Conservation (phyloP, 2,329 filamentous ascomycete species). For the Monilinia fructicola region DNA sequence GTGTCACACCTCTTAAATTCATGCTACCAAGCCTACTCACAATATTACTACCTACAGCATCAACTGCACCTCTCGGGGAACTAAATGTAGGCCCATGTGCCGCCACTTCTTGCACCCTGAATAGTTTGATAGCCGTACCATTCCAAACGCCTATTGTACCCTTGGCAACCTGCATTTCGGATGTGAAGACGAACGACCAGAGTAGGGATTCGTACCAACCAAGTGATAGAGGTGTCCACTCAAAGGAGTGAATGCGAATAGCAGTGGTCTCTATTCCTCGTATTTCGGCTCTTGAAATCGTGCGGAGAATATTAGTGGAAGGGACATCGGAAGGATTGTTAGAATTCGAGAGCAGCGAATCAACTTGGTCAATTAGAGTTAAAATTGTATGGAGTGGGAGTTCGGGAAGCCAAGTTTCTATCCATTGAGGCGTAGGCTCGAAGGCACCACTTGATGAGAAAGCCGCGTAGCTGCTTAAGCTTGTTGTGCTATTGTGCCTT, state of each 20-base stretch:
- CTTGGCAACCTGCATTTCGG: slow-evolving; percentile 83
- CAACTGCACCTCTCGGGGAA: slow-evolving; percentile 84
- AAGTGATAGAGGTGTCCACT: slow-evolving; percentile 86
- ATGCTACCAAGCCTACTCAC: slow-evolving; percentile 84
- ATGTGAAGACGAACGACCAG: slow-evolving; percentile 89
- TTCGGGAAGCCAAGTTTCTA: slow-evolving; percentile 91
- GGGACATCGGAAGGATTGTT: slow-evolving; percentile 47
- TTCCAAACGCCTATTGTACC: slow-evolving; percentile 94
- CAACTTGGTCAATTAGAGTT: slow-evolving; percentile 68
- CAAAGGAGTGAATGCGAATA: slow-evolving; percentile 81
- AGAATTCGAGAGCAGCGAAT: slow-evolving; percentile 54
- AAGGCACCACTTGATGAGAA: slow-evolving; percentile 63
- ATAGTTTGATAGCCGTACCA: slow-evolving; percentile 82
- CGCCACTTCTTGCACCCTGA: slow-evolving; percentile 83
- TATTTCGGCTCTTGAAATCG: slow-evolving; percentile 61
- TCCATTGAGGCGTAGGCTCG: slow-evolving; percentile 78
- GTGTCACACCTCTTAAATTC: slow-evolving; percentile 38
- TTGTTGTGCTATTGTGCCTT: slow-evolving; percentile 84
- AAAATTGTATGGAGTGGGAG: slow-evolving; percentile 85
- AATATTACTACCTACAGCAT: slow-evolving; percentile 87
- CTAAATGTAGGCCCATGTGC: slow-evolving; percentile 77
- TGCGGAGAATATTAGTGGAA: slow-evolving; percentile 50
- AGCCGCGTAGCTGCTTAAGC: slow-evolving; percentile 65
- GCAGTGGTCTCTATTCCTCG: slow-evolving; percentile 72
- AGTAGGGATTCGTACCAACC: slow-evolving; percentile 96